Evolutionary conservation across 441 rosid species (phyloP), one percentile per base, ranked within the genome.

Genomic region (Aleurites moluccanus): DNA sequence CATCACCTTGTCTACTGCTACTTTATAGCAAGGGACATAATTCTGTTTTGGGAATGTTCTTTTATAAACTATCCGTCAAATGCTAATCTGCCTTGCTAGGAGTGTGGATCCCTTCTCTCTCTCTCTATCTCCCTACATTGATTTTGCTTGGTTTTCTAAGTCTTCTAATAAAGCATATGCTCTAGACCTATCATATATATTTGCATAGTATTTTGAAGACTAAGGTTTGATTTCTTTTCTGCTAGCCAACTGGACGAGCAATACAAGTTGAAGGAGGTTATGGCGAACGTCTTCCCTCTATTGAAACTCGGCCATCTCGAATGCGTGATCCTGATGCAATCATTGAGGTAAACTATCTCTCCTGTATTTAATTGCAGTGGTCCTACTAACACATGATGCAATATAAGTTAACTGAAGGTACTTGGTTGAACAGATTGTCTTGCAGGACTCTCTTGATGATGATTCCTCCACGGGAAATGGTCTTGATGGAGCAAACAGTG

Each of bases 191-290:
- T 67, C 6, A 28, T 52, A 9, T 64, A 13, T 76, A 27, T 38
- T 79, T 72, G 38, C 15, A 55, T 76, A 35, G 73, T 40, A 38
- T 59, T 57, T 30, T 33, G 44, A 73, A 67, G 52, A 67, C 75
- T 77, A 56, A n/a, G n/a, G 4, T 49, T 68, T 50, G 71, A 40
- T 73, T 73, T 59, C 14, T 75, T 79, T 66, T 81, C 57, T 80
- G 57, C 75, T 86, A 96, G 99, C 99, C 99, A 73, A 87, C 97
- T 68, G 99, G 99, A 78, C 87, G 98, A 85, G 88, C 98, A 38
- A 96, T 96, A 83, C 99, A 92, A 81, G 99, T 96, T 72, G 99
- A 92, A 83, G 83, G 82, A 79, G 98, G 98, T 73, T 85, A 53
- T 77, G 93, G 96, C 78, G 99, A 96, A 67, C 98, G 99, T 53